phyloP scores from a whole-genome alignment of 768 basidiomycete genomes.

The Coprinopsis strossmayeri region DNA sequence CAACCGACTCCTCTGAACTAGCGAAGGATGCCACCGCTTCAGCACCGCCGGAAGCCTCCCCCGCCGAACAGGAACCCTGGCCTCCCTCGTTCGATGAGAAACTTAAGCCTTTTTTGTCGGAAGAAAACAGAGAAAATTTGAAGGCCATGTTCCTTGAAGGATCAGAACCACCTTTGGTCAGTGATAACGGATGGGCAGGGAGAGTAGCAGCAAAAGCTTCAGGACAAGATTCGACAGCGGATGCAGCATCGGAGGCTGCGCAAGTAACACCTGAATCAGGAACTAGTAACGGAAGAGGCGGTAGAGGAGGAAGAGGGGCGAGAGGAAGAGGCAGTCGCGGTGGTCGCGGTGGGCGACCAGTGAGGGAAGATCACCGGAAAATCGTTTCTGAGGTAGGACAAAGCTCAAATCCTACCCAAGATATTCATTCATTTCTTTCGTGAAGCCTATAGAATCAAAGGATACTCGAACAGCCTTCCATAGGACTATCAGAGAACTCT shows the following conservation, averaged over 20 bases:
- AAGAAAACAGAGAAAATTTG: conserved; percentile 50
- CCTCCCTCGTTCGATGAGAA: conserved; percentile 49
- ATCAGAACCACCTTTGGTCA: conserved; percentile 64
- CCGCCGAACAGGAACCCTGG: conserved; percentile 36
- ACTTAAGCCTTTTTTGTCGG: conserved; percentile 60
- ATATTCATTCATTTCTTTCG: conserved; percentile 7
- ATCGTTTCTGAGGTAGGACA: conserved; percentile 81
- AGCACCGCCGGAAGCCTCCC: conserved; percentile 1
- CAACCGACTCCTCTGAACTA: neutral
- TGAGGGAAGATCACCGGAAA: conserved; percentile 53
- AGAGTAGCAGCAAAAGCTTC: conserved; percentile 21
- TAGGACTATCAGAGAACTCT: conserved; percentile 70
- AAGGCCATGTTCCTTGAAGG: conserved; percentile 80
- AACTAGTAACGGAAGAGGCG: conserved; percentile 20
- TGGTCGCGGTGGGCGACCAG: conserved; percentile 30
- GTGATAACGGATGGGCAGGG: conserved; percentile 71
- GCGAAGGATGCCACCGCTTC: conserved; percentile 6
- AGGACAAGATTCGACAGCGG: neutral
- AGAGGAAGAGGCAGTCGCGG: conserved; percentile 23
- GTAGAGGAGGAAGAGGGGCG: conserved; percentile 40
- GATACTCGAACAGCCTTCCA: conserved; percentile 78
- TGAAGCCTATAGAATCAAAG: conserved; percentile 80
- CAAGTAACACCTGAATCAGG: conserved; percentile 1
- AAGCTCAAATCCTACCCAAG: too few species aligned
- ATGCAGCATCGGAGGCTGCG: conserved; percentile 9